Percentiles rank a stretch among this genome's conserved stretches.
phyloP scores from a whole-genome alignment of 2,329 filamentous ascomycete species.

The Penicillium sp. region DNA sequence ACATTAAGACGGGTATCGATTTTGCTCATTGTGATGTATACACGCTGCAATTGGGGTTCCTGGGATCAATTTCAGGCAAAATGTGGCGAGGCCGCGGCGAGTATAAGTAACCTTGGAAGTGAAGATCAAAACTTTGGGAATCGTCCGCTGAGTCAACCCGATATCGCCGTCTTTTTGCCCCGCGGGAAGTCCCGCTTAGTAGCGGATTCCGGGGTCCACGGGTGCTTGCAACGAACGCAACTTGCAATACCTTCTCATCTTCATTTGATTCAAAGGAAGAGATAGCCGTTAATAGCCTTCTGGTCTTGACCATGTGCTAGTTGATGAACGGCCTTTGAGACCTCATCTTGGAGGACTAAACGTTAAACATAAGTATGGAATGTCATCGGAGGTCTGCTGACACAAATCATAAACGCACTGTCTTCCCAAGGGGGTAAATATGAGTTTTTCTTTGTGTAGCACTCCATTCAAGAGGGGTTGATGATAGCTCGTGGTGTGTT shows the following conservation, averaged over 20 bases:
- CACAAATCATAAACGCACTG: background rate
- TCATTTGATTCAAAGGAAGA: background rate
- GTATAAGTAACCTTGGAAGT: background rate
- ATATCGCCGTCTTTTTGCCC: slow-evolving; percentile 31
- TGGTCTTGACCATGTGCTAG: background rate
- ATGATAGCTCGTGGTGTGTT: background rate
- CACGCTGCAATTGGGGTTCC: background rate
- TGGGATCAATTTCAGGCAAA: background rate
- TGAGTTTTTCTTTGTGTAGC: background rate
- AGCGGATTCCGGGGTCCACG: slow-evolving; percentile 11
- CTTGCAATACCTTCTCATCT: slow-evolving; percentile 1
- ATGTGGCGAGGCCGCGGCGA: slow-evolving; percentile 1
- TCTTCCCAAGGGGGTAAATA: background rate
- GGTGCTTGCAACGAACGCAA: background rate
- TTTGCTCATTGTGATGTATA: slow-evolving; percentile 27
- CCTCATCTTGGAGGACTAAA: background rate
- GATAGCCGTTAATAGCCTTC: slow-evolving; percentile 1
- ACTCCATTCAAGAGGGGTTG: background rate
- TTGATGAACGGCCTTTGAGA: background rate
- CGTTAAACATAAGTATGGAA: background rate
- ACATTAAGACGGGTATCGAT: slow-evolving; percentile 47
- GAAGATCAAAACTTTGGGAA: slow-evolving; percentile 2
- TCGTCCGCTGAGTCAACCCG: slow-evolving; percentile 28
- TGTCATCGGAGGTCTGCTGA: slow-evolving; percentile 2
- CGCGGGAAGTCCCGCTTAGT: slow-evolving; percentile 25